Evolutionary conservation across 192 early-diverging fungal genomes (phyloP).

Genomic region (Linnemannia zychae): DNA sequence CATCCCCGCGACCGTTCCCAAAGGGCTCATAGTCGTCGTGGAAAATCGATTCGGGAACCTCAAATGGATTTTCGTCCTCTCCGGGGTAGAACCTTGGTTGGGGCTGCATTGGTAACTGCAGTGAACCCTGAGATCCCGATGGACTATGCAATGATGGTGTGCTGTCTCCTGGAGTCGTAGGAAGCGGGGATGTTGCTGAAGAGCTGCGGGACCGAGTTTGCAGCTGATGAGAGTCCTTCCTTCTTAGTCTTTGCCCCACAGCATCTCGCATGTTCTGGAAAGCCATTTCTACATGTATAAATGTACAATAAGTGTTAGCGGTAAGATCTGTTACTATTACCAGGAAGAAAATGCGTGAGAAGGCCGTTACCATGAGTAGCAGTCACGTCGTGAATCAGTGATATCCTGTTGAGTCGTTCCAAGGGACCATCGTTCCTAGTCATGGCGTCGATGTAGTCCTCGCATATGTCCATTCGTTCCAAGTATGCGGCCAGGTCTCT

Average conservation of each 20-base stretch:
- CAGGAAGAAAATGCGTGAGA: not conserved
- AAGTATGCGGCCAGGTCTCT: constrained; percentile 35
- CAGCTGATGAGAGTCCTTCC: not conserved
- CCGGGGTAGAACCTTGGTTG: constrained; percentile 44
- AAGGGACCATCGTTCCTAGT: constrained; percentile 36
- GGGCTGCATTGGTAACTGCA: constrained; percentile 14
- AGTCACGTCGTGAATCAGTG: constrained; percentile 25
- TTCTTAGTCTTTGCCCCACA: constrained; percentile 14
- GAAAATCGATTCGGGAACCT: constrained; percentile 56
- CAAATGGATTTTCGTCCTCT: constrained; percentile 55
- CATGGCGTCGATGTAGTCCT: constrained; percentile 51
- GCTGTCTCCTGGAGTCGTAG: not conserved
- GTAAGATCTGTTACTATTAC: not conserved
- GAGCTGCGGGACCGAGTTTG: constrained; percentile 27
- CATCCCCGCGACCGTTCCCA: not conserved
- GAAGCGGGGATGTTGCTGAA: constrained; percentile 7
- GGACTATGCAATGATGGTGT: constrained; percentile 20
- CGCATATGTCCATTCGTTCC: constrained; percentile 43
- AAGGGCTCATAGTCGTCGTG: constrained; percentile 45
- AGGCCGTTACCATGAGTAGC: constrained; percentile 27
- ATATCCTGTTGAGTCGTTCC: constrained; percentile 28
- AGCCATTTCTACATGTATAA: constrained; percentile 12
- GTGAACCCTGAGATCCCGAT: constrained; percentile 15
- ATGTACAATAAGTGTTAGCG: not conserved
- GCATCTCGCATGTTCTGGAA: constrained; percentile 25